Base-by-base conservation (phyloP, 352 stramenopile genomes). In the Pythium diclinum region DNA sequence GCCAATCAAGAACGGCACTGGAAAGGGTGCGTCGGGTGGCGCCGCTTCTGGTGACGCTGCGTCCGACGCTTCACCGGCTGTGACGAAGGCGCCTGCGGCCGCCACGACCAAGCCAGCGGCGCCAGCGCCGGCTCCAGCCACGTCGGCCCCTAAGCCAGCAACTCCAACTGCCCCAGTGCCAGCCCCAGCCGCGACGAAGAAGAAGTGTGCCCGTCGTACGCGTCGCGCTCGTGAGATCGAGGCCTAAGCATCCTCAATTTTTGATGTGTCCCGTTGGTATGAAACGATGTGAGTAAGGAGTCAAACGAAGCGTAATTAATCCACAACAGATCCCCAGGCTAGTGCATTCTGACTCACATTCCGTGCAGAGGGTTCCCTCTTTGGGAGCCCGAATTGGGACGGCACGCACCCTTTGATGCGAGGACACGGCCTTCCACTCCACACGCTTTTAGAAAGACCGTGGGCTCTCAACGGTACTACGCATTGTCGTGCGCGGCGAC, bases 1-100 rank as follows among this genome's bases (percentile, higher is more conserved):
- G 30, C 30, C 33, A 21, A 69, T 73, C 56, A 56, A 73, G 55
- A 68, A 66, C 56, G 49, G 59, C 7, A 32, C 46, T 17, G 46
- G 46, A 32, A 32, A 19, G 3, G 40, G 40, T 23, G 40, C 40
- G 4, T 21, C 14, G 16, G 40, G 40, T 38, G 38, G 38, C 21
- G 16, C 8, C 6, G 40, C 40, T 47, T 8, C 40, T 6, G 46
- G 17, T 52, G 46, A 19, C 5, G 46, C 19, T 52, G 46, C 19
- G 7, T 52, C 19, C 19, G 46, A 47, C 17, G 40, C 40, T 47
- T 47, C 40, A 16, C 40, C 40, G 10, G 10, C 38, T 7, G 40
- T 47, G 40, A 47, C 40, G 16, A 47, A 47, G 40, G 40, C 40
- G 16, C 40, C 40, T 47, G 17, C 40, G 40, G 2, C 40, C 8